Evolutionary conservation across 2,329 filamentous ascomycete genomes (phyloP), one percentile per base, ranked within the genome.

Genomic region (Paecilomyces formosus): DNA sequence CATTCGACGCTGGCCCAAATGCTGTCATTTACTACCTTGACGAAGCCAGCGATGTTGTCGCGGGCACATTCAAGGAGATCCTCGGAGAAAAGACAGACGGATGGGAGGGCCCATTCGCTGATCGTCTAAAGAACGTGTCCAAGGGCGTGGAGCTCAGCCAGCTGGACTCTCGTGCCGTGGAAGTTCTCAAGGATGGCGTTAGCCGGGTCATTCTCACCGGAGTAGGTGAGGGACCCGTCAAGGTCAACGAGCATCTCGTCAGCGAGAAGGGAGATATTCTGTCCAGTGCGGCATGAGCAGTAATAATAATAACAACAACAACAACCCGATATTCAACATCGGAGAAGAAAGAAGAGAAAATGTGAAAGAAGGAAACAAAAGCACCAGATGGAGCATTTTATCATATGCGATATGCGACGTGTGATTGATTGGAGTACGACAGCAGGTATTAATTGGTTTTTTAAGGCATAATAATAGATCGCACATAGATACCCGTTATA

Each of bases 1-100:
- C 94, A 0, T 99, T 97, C 69, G 94, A 99, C 71, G 94, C 94
- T 0, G 94, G 94, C 56, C 94, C 94, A 57, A 99, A 99, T 76
- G 92, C 92, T 49, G 95, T 99, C 55, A 86, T 99, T 55, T 99
- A 99, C 81, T 97, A 96, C 71, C 83, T 92, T 49, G 89, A 92
- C 71, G 82, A 92, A 79, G 84, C 96, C 65, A 82, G 86, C 62
- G 81, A 82, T 50, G 75, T 82, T 2, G 87, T 97, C 3, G 85
- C 92, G 0, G 92, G 92, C 8, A 84, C 87, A 0, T 89, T 99
- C 76, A 89, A 90, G 78, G 78, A 79, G 45, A 79, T 89, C 18
- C 45, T 97, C 86, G 91, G 87, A 85, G 72, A 79, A 78, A 61
- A 82, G 62, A 80, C 74, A 2, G 73, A 74, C 21, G 75, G 81